Percentiles rank a stretch among this genome's conserved stretches.
Evolutionary conservation across 2,329 filamentous ascomycete species (phyloP).

Genomic region (Penicillium sp.): DNA sequence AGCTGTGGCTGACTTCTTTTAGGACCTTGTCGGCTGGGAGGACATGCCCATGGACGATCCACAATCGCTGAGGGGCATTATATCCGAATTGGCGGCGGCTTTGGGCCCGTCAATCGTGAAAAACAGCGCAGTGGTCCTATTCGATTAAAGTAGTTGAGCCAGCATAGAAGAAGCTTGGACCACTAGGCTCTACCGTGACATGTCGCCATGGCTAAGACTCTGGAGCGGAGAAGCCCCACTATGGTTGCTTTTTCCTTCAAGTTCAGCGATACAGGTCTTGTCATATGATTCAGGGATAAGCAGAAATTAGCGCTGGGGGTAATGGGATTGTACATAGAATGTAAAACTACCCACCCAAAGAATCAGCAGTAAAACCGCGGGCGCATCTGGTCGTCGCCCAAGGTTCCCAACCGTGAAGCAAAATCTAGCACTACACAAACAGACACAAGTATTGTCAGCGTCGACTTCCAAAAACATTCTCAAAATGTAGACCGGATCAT

Average conservation of each 20-base stretch:
- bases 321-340: neutral
- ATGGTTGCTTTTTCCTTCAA: neutral
- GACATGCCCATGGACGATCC: slow-evolving; percentile 42
- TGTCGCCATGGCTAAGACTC: neutral
- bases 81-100: slow-evolving; percentile 48
- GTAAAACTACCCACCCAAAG: too few species aligned
- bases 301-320: neutral
- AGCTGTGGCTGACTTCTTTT: slow-evolving; percentile 3
- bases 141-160: slow-evolving; percentile 27
- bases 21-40: slow-evolving; percentile 52
- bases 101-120: slow-evolving; percentile 46
- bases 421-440: too few species aligned
- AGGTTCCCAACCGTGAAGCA: too few species aligned
- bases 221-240: neutral
- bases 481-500: too few species aligned
- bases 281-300: too few species aligned
- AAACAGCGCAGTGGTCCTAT: slow-evolving; percentile 42
- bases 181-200: neutral
- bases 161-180: neutral
- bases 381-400: too few species aligned
- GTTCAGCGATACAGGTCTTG: neutral
- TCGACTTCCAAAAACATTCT: too few species aligned
- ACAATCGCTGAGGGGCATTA: slow-evolving; percentile 48
- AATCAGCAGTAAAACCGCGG: too few species aligned
- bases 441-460: too few species aligned